Conservation (phyloP, 1,284 basidiomycete genomes). For the Naganishia liquefaciens region DNA sequence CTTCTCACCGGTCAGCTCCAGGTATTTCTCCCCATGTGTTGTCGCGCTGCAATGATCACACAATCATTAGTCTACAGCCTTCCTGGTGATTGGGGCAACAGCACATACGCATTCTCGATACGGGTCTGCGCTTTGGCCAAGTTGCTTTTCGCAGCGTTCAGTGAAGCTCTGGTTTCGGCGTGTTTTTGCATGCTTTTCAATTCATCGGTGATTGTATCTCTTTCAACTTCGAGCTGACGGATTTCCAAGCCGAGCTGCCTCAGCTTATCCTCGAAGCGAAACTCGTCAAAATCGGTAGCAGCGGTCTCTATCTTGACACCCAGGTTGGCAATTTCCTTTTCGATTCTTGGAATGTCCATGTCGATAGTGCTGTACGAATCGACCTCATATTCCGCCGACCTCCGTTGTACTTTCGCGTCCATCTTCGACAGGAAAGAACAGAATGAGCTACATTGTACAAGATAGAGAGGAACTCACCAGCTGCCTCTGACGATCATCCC, state of each 20-base stretch:
- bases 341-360: constrained; percentile 62
- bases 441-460: too few species aligned
- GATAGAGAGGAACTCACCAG: constrained; percentile 35
- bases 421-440: neutral
- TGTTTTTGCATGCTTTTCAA: constrained; percentile 73
- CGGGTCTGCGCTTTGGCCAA: constrained; percentile 66
- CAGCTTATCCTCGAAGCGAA: constrained; percentile 72
- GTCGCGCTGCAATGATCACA: neutral
- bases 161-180: constrained; percentile 76
- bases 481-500: constrained; percentile 35
- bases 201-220: constrained; percentile 73
- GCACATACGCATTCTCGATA: constrained; percentile 66
- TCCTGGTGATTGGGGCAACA: neutral
- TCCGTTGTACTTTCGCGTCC: constrained; percentile 1
- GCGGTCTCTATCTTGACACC: constrained; percentile 62
- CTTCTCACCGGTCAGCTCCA: constrained; percentile 64
- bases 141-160: constrained; percentile 74
- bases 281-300: constrained; percentile 62
- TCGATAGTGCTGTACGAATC: constrained; percentile 63
- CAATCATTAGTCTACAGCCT: neutral
- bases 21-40: constrained; percentile 52
- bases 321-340: constrained; percentile 70
- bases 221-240: constrained; percentile 66
- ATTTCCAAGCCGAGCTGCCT: constrained; percentile 62
- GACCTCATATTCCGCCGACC: constrained; percentile 47